Evolutionary conservation across 345 rosid species (phyloP).

Genomic region (Eucalyptus polyanthemos): DNA sequence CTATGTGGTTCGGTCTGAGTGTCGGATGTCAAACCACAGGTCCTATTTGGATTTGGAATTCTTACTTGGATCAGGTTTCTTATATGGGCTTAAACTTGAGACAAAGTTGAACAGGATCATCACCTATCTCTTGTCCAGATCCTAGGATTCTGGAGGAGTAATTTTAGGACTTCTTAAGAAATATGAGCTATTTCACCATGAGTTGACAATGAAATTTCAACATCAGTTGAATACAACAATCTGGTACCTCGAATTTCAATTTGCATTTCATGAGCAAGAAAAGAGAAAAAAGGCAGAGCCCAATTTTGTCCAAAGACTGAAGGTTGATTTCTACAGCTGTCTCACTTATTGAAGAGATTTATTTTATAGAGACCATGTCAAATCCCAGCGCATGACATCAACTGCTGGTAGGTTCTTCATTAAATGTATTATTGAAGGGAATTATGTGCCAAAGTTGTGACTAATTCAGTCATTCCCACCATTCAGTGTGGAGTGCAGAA

Average conservation of each 20-base stretch:
- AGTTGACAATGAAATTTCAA: not conserved
- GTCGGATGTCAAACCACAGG: not conserved
- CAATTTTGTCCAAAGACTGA: not conserved
- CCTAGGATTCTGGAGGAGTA: not conserved
- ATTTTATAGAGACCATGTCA: not conserved
- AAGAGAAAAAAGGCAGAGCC: not conserved
- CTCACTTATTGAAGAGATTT: not conserved
- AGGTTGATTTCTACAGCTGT: not conserved
- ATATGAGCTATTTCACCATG: not conserved
- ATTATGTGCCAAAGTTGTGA: not conserved
- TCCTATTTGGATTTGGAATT: not conserved
- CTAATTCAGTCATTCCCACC: not conserved
- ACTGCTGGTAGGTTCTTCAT: not conserved
- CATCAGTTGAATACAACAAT: not conserved
- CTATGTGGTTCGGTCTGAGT: not conserved
- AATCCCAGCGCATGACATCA: not conserved
- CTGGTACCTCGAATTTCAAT: not conserved
- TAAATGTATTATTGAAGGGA: not conserved
- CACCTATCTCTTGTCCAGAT: not conserved
- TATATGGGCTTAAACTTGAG: not conserved
- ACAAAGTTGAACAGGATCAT: not conserved
- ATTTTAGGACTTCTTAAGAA: not conserved
- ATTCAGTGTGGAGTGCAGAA: not conserved
- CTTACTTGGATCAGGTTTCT: not conserved
- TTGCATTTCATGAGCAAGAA: not conserved